Conservation (phyloP, 1,284 basidiomycete genomes). For the Trametes hirsuta region DNA sequence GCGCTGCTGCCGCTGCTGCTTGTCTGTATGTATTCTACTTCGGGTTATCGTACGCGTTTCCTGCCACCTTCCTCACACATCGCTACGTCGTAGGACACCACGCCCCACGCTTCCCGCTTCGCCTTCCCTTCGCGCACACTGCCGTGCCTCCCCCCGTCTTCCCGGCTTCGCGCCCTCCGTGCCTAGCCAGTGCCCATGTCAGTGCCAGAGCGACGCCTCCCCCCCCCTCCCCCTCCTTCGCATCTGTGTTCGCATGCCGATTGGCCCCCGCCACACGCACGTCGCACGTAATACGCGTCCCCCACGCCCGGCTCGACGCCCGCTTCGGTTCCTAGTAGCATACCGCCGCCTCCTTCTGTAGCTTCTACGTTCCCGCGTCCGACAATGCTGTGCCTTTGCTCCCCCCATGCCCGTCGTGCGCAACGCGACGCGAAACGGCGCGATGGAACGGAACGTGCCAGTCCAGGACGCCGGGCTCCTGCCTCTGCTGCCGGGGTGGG, state of each 20-base stretch:
- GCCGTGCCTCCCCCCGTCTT: not conserved
- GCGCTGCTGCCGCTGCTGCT: slow-evolving; percentile 1
- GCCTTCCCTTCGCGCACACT: not conserved
- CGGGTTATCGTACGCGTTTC: slow-evolving; percentile 12
- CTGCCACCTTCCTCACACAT: slow-evolving; percentile 11
- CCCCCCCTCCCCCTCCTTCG: too few species aligned
- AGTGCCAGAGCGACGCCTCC: too few species aligned
- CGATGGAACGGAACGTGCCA: not conserved
- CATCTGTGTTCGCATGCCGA: too few species aligned
- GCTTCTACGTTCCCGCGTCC: slow-evolving; percentile 7
- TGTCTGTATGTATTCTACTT: slow-evolving; percentile 18
- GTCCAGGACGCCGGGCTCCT: not conserved
- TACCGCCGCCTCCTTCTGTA: slow-evolving; percentile 12
- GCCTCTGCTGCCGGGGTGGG: not conserved
- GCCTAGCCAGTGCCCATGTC: too few species aligned
- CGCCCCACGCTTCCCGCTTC: not conserved
- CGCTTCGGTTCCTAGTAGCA: slow-evolving; percentile 17
- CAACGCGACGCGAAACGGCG: not conserved
- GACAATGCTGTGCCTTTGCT: slow-evolving; percentile 10
- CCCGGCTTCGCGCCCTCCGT: not conserved
- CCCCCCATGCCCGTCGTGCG: not conserved
- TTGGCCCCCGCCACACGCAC: not conserved
- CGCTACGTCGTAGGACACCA: slow-evolving; percentile 8
- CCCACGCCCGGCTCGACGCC: slow-evolving; percentile 12
- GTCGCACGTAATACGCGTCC: not conserved